Conservation (phyloP, 352 stramenopile species). For the Thraustotheca clavata region DNA sequence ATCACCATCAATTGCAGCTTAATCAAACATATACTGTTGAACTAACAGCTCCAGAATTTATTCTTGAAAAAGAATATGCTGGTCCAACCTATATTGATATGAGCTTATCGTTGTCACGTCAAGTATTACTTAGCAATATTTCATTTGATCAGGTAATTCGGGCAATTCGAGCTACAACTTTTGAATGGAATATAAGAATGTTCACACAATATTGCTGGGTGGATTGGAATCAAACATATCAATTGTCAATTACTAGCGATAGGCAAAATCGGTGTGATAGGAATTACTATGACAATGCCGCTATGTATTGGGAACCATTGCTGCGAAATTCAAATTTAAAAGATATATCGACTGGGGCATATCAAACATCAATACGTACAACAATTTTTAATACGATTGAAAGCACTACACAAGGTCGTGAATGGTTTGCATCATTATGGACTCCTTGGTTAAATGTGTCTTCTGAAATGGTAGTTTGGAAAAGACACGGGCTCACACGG, state of each 20-base stretch:
- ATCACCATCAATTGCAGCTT: background rate
- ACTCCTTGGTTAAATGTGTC: background rate
- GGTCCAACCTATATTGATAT: background rate
- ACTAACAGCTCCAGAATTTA: background rate
- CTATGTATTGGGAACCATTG: conserved; percentile 5
- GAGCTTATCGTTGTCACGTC: background rate
- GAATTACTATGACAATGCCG: background rate
- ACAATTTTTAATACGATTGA: background rate
- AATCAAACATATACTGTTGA: background rate
- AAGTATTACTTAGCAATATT: background rate
- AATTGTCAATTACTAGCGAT: background rate
- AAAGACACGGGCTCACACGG: background rate
- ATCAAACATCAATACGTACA: background rate
- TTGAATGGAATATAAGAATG: background rate
- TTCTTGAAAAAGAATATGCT: background rate
- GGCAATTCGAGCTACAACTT: background rate
- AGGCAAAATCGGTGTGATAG: conserved; percentile 1
- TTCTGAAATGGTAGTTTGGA: background rate
- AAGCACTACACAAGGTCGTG: background rate
- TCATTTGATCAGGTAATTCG: background rate
- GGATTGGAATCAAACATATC: background rate
- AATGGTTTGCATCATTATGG: background rate
- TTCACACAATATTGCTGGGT: conserved; percentile 11
- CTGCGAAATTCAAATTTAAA: background rate
- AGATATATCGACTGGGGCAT: background rate